Base-by-base conservation (phyloP, 2,329 filamentous ascomycete genomes). In the Myotisia sp. region DNA sequence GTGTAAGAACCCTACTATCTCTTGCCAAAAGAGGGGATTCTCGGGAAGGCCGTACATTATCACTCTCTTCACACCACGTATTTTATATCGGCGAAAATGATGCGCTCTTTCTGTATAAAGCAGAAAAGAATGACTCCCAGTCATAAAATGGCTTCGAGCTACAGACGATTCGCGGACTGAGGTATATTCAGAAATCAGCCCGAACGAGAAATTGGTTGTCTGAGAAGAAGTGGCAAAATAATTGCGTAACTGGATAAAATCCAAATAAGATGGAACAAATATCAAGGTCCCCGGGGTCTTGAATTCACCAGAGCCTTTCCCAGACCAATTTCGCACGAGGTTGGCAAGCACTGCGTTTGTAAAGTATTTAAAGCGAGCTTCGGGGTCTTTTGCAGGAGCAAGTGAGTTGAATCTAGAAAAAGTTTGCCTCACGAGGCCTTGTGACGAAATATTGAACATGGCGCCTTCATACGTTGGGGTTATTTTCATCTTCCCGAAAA, bases 91-190 rank as follows among this genome's bases (percentile, higher is more conserved):
- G 32, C 84, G 75, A 66, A 95, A 95, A 58, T 98, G 90, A 58
- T 98, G 90, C n/a, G 86, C 82, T 39, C 90, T 76, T 55, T 92
- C 87, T 2, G 86, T 92, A 60, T 95, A 98, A 10, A 98, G 64
- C 24, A 98, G 60, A 12, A 95, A 70, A 13, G 74, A 74, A 52
- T 94, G 81, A 10, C 85, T 70, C 4, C 86, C 90, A 24, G 66
- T 79, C 43, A 84, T 63, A 58, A 98, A 95, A 53, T 94, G 82
- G 8, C 81, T 86, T 16, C 87, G 70, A 6, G 87, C 84, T 24
- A 87, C 75, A 26, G 83, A 78, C 19, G 85, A 78, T 43, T 92
- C 84, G 5, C 76, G 70, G 5, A 78, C 64, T 29, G 80, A 73
- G 0, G 81, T 79, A 56, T 95, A 95, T 58, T 98, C 90, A 37